A percentile compares a stretch with the other conserved stretches of the same genome.
phyloP scores from a whole-genome alignment of 345 rosid species.

The Orychophragmus violaceus region DNA sequence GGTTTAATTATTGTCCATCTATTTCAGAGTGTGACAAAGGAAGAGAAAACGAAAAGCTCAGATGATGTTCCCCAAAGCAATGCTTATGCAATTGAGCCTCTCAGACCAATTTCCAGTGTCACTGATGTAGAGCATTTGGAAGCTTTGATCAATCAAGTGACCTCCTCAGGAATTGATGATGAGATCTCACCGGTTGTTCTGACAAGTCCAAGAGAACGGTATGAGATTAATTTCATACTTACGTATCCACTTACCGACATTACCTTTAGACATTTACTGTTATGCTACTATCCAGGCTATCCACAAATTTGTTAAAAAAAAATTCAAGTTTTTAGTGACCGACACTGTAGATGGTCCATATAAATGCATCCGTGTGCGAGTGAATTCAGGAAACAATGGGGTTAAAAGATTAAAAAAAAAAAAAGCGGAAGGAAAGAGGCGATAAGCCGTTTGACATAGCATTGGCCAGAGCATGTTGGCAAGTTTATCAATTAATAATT shows the following conservation, averaged over 20 bases:
- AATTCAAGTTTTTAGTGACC: conserved; percentile 76
- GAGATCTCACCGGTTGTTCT: conserved; percentile 51
- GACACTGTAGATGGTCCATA: conserved; percentile 95
- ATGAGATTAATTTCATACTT: background rate
- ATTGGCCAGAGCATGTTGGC: conserved; percentile 87
- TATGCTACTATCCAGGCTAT: conserved; percentile 47
- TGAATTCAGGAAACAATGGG: conserved; percentile 43
- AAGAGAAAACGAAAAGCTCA: conserved; percentile 32
- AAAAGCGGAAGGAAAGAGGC: conserved; percentile 83
- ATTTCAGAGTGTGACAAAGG: conserved; percentile 38
- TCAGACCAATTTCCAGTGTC: conserved; percentile 59
- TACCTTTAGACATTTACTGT: background rate
- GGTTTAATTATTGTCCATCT: no score
- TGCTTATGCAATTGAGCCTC: conserved; percentile 52
- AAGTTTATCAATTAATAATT: conserved; percentile 69
- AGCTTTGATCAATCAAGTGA: conserved; percentile 48
- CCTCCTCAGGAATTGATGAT: conserved; percentile 46
- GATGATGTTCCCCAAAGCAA: conserved; percentile 40
- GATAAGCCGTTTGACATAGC: conserved; percentile 74
- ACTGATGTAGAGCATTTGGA: conserved; percentile 52
- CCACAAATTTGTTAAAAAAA: conserved; percentile 83
- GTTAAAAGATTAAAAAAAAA: conserved; percentile 59
- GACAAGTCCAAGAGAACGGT: conserved; percentile 92
- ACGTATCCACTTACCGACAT: background rate
- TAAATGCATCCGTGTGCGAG: conserved; percentile 91